Evolutionary conservation across 768 basidiomycete species (phyloP).

Genomic region (Hericium coralloides): DNA sequence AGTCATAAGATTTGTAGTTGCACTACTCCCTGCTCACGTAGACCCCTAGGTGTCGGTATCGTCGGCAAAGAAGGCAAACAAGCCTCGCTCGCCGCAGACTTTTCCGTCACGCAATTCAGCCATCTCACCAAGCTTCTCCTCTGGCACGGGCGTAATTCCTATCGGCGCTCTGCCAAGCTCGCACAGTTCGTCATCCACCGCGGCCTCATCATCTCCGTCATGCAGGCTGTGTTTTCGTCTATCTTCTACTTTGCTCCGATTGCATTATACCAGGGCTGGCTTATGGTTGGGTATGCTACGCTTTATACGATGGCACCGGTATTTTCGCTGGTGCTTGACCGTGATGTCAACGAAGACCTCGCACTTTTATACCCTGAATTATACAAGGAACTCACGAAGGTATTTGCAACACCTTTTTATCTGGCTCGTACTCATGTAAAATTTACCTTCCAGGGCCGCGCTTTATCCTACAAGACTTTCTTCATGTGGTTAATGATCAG

Average conservation of each 20-base stretch:
- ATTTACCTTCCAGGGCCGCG: conserved; percentile 60
- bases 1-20: conserved; percentile 25
- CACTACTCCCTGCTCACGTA: neutral
- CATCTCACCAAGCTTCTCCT: conserved; percentile 90
- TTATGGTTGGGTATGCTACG: conserved; percentile 95
- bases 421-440: neutral
- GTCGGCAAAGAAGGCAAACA: conserved; percentile 99
- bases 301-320: conserved; percentile 98
- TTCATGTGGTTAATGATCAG: conserved; percentile 98
- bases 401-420: conserved; percentile 20
- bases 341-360: conserved; percentile 92
- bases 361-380: conserved; percentile 94
- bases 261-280: conserved; percentile 95
- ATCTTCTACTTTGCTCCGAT: conserved; percentile 95
- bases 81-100: conserved; percentile 97
- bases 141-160: conserved; percentile 98
- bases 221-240: conserved; percentile 94
- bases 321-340: conserved; percentile 92
- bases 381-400: conserved; percentile 97
- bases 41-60: conserved; percentile 75
- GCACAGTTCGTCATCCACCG: conserved; percentile 99
- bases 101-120: conserved; percentile 96
- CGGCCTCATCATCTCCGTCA: conserved; percentile 92
- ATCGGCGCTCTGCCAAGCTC: conserved; percentile 94
- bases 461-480: conserved; percentile 95